Evolutionary conservation across 371 early-diverging fungal species (phyloP).

Genomic region (Mortierella sp.): DNA sequence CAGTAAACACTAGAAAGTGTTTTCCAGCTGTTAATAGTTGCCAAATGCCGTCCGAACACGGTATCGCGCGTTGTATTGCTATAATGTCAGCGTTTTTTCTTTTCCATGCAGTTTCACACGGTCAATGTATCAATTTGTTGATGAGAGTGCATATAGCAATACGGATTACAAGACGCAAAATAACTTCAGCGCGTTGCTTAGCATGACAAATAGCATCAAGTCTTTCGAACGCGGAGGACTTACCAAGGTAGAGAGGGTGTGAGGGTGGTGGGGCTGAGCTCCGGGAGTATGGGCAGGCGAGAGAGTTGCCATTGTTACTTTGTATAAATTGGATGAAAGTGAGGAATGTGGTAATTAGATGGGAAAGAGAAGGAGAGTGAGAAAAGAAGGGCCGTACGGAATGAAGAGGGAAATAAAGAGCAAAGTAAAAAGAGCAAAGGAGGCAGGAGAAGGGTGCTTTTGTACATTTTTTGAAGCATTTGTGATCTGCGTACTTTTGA

Average conservation of each 20-base stretch:
- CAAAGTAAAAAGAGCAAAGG: slow-evolving; percentile 4
- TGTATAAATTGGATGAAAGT: neutral
- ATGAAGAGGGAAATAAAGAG: slow-evolving; percentile 4
- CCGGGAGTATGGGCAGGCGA: slow-evolving; percentile 15
- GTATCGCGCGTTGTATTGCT: no score
- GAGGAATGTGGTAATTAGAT: neutral
- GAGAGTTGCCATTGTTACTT: slow-evolving; percentile 13
- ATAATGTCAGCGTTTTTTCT: neutral
- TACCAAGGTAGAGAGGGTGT: slow-evolving; percentile 72
- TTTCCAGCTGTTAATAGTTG: neutral
- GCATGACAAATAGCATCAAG: neutral
- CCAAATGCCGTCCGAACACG: no score
- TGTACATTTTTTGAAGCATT: neutral
- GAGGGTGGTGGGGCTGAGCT: slow-evolving; percentile 62
- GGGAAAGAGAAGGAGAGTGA: neutral
- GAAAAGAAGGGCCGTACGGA: slow-evolving; percentile 8
- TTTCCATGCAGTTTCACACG: no score
- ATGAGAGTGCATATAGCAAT: no score
- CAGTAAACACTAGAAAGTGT: neutral
- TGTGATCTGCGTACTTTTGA: neutral
- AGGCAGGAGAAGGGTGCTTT: neutral
- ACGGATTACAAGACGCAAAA: neutral
- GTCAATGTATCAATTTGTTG: neutral
- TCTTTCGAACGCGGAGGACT: slow-evolving; percentile 1
- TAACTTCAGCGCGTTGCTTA: neutral